Evolutionary conservation across 225 moss, liverwort and hornwort genomes (phyloP), one percentile per base, ranked within the genome.

Genomic region (Climacium dendroides): DNA sequence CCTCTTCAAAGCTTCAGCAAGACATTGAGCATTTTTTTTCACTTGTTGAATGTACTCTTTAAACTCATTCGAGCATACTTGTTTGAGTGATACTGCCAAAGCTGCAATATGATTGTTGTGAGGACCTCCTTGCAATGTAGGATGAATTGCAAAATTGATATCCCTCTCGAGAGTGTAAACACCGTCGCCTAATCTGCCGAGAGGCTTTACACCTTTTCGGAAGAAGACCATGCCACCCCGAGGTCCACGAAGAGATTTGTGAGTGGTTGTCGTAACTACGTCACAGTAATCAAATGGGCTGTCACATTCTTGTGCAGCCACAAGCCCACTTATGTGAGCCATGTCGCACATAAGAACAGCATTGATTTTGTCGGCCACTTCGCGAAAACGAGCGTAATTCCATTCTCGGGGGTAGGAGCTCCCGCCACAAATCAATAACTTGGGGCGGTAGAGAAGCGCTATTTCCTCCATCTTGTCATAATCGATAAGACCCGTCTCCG

Each of bases 91-190:
- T 79, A 94, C 96, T 69, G 96, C 98, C 26, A 98, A 83, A n/a
- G 96, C 98, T 69, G 98, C 98, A 63, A 98, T 91, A 63, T 96
- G 96, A 77, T 98, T 96, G 89, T 98, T 98, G 85, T 96, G 96
- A 9, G 98, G 96, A 10, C 98, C 98, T 65, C 98, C 96, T 94
- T 98, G 96, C 69, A 96, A 81, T 30, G 94, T 92, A 11, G 96
- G 98, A 90, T 96, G 96, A 62, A 98, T 90, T 53, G 96, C 96
- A 63, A 98, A 94, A 82, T 96, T 98, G 77, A 98, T 95, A 76
- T 95, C 94, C 77, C 92, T 94, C 93, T 98, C 96, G n/a, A 94
- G 62, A n/a, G 89, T 91, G n/a, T 94, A 96, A 29, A 86, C 74
- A 45, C 64, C 85, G 53, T 96, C 96, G 26, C 82, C 91, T 60